phyloP scores from a whole-genome alignment of 2,329 filamentous ascomycete species.

The Tympanopsis confertula region DNA sequence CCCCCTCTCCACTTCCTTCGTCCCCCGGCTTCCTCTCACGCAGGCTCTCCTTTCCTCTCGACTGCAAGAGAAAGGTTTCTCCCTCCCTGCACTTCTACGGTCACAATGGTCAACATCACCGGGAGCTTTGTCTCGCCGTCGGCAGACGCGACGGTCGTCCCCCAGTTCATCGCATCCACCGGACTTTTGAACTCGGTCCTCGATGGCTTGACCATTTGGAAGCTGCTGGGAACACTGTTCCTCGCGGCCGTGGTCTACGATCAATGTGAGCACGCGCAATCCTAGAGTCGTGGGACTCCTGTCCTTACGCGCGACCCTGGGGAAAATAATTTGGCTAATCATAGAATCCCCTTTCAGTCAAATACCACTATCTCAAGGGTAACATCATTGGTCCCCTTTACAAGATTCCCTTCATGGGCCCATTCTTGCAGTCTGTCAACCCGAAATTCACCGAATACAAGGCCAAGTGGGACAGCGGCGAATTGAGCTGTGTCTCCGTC shows the following conservation, averaged over 20 bases:
- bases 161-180: background rate
- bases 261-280: background rate
- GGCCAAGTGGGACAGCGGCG: constrained; percentile 82
- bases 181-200: background rate
- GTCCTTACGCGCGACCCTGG: too few relatives aligned
- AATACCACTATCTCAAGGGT: constrained; percentile 65
- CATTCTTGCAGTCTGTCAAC: constrained; percentile 83
- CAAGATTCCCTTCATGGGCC: constrained; percentile 85
- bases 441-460: constrained; percentile 87
- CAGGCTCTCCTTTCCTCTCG: background rate
- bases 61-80: background rate
- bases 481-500: constrained; percentile 91
- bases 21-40: background rate
- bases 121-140: constrained; percentile 1
- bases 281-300: too few relatives aligned
- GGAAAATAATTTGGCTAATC: too few relatives aligned
- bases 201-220: background rate
- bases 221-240: background rate
- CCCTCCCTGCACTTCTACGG: too few relatives aligned
- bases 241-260: background rate
- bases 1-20: background rate
- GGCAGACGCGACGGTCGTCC: background rate
- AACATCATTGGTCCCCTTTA: constrained; percentile 62
- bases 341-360: too few relatives aligned
- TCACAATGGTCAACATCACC: background rate